These are phyloP conservation scores for Collybia sp. DNA, from an alignment of 768 basidiomycete genomes.

Conservation along the genomic window DNA sequence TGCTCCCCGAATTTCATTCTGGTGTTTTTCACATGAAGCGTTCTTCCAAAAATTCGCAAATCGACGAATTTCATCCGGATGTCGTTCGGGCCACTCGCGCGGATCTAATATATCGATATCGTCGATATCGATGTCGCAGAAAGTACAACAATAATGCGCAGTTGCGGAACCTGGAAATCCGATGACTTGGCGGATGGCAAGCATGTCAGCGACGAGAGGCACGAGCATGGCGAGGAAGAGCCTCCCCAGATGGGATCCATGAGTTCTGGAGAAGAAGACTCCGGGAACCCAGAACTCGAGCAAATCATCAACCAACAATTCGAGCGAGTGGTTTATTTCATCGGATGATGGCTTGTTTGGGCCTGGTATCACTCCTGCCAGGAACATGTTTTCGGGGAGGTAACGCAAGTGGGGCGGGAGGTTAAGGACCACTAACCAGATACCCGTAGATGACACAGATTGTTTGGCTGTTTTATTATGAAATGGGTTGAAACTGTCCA, in stretches of 20 bases:
- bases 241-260: conserved; percentile 13
- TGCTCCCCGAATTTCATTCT: conserved; percentile 11
- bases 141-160: conserved; percentile 14
- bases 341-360: conserved; percentile 26
- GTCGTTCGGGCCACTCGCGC: conserved; percentile 9
- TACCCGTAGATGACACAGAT: conserved; percentile 14
- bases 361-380: conserved; percentile 36
- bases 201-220: conserved; percentile 28
- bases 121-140: conserved; percentile 15
- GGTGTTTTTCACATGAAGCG: conserved; percentile 10
- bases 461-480: conserved; percentile 19
- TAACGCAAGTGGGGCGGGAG: conserved; percentile 27
- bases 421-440: conserved; percentile 26
- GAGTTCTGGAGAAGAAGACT: conserved; percentile 19
- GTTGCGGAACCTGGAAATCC: conserved; percentile 12
- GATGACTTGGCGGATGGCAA: conserved; percentile 19
- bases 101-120: conserved; percentile 15
- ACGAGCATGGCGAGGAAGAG: conserved; percentile 20
- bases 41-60: conserved; percentile 15
- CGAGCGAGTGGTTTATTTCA: conserved; percentile 27
- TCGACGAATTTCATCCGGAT: conserved; percentile 6
- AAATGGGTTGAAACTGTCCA: conserved; percentile 24
- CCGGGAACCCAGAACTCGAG: conserved; percentile 24
- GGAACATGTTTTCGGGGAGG: conserved; percentile 32
- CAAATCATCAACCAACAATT: conserved; percentile 28